Conservation (phyloP, 1,139 yeast species). For the Candida tropicalis region DNA sequence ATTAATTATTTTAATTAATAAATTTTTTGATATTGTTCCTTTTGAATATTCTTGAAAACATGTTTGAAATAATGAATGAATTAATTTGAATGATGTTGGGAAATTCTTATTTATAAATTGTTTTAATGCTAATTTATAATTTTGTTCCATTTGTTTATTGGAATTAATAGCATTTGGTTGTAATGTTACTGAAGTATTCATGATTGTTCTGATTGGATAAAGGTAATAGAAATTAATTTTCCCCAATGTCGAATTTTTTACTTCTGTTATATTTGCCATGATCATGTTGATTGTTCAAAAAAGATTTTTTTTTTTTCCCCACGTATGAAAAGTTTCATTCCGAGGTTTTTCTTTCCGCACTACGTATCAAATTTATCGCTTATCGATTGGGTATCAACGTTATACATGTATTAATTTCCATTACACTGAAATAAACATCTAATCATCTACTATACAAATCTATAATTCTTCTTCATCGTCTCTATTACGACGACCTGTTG, state of each 20-base stretch:
- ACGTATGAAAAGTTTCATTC: no score
- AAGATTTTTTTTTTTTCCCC: no score
- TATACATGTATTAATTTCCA: no score
- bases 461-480: constrained; percentile 55
- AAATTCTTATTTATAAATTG: constrained; percentile 44
- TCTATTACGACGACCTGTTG: constrained; percentile 45
- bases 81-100: constrained; percentile 33
- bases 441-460: neutral
- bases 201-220: constrained; percentile 11
- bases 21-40: constrained; percentile 30
- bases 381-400: no score
- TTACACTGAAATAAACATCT: neutral
- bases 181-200: constrained; percentile 13
- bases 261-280: no score
- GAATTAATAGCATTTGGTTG: constrained; percentile 7
- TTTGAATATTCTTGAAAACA: constrained; percentile 26
- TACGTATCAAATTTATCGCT: no score
- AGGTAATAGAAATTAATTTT: constrained; percentile 2
- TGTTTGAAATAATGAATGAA: constrained; percentile 26
- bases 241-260: no score
- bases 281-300: no score
- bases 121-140: constrained; percentile 42
- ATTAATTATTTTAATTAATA: constrained; percentile 36
- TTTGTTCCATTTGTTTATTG: constrained; percentile 25
- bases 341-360: no score